phyloP scores from a whole-genome alignment of 2,329 filamentous ascomycete genomes.

The Tolypocladium cylindrosporum region DNA sequence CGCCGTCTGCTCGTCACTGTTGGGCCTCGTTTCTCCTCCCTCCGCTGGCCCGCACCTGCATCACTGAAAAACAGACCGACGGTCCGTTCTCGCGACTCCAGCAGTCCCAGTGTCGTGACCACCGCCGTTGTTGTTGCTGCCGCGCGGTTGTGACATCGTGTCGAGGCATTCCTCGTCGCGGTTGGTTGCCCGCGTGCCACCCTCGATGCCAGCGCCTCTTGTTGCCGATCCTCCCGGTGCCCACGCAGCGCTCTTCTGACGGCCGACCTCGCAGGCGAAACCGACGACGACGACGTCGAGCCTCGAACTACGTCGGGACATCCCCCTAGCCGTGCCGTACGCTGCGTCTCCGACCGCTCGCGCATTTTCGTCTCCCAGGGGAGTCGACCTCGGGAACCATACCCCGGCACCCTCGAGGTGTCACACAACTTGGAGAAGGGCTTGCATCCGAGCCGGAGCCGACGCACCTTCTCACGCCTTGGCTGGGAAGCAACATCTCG shows the following conservation, averaged over 20 bases:
- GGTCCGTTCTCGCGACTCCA: not conserved
- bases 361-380: not conserved
- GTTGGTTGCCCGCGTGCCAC: not conserved
- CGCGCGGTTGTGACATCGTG: not conserved
- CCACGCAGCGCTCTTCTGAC: not conserved
- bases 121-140: not conserved
- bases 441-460: not conserved
- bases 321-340: not conserved
- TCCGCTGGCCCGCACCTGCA: not conserved
- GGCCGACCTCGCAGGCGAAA: not conserved
- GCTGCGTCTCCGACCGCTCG: not conserved
- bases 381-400: not conserved
- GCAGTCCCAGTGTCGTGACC: not conserved
- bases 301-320: not conserved
- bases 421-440: not conserved
- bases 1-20: not conserved
- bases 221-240: not conserved
- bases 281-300: not conserved
- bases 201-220: not conserved
- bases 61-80: not conserved
- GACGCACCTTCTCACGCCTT: not conserved
- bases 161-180: not conserved
- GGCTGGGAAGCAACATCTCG: not conserved
- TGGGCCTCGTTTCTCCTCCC: not conserved
- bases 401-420: not conserved